Base-by-base conservation (phyloP, 2,329 filamentous ascomycete genomes). In the Calonectria pseudoreteaudii region DNA sequence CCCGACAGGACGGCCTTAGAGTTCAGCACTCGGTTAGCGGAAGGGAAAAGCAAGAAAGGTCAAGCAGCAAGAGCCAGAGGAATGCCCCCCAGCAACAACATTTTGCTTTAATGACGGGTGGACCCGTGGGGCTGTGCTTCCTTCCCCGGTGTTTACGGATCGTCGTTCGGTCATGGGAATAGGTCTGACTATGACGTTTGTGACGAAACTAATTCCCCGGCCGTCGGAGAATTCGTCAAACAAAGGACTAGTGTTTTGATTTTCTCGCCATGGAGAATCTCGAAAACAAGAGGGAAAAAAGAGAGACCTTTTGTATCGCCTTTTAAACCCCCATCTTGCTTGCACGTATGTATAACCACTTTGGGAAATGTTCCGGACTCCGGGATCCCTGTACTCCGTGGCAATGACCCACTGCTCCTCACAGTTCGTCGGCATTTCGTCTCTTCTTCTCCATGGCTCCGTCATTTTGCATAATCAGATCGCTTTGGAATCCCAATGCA, bases 41-140 rank as follows among this genome's bases (percentile, higher is more conserved):
- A 31, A 31, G 3, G 6, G 30, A 41, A 38, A 38, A 62, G 36
- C 44, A 47, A 23, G n/a, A 47, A 23, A 44, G 16, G 38, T 47
- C n/a, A 47, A 47, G 41, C 44, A 47, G n/a, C 1, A n/a, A 38
- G 36, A 38, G 36, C 36, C 44, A 47, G 38, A 18, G 44, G 44
- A 10, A 47, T 47, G 23, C 60, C 41, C 41, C 38, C 60, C 41
- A 18, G 41, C 26, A 26, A 16, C 38, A 5, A 5, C 18, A 53
- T 26, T 41, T 49, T 44, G 38, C 28, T 34, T 44, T 65, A 49
- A 65, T 65, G 60, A 65, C 60, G 60, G 60, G 60, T 65, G 60
- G 60, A 49, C 41, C 60, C 60, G 60, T 44, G 60, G 60, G 60
- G 60, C 60, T 34, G 38, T 49, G 60, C 26, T 13, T 62, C 36